Conservation (phyloP, 306 rosid species). For the Leucaena leucocephala region DNA sequence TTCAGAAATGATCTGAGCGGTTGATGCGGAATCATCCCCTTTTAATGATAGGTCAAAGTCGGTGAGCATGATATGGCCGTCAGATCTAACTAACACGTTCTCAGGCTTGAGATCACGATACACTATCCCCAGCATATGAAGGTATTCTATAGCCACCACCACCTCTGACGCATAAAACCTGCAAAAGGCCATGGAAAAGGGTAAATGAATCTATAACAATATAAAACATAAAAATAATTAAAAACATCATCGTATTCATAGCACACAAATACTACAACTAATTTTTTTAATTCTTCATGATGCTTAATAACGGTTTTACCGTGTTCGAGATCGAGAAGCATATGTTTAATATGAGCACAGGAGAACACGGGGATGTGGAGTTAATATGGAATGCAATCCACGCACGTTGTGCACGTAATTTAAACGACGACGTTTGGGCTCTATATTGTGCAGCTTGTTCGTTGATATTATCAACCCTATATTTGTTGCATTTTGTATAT, state of each 20-base stretch:
- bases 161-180: slow-evolving; percentile 87
- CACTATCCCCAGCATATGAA: slow-evolving; percentile 91
- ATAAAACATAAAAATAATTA: neutral
- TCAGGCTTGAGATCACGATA: slow-evolving; percentile 88
- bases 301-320: neutral
- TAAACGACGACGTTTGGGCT: too few relatives aligned
- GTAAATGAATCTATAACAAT: neutral
- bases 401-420: too few relatives aligned
- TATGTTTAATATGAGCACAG: too few relatives aligned
- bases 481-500: too few relatives aligned
- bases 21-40: slow-evolving; percentile 48
- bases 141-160: slow-evolving; percentile 77
- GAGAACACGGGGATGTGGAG: too few relatives aligned
- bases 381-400: too few relatives aligned
- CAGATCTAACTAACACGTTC: slow-evolving; percentile 76
- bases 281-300: neutral
- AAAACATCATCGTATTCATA: too few relatives aligned
- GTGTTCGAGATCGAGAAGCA: neutral
- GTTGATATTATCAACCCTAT: too few relatives aligned
- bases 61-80: slow-evolving; percentile 89
- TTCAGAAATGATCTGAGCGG: slow-evolving; percentile 51
- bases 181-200: slow-evolving; percentile 14
- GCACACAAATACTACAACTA: too few relatives aligned
- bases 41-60: slow-evolving; percentile 66
- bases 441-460: too few relatives aligned